These are phyloP conservation scores for Moniliophthora roreri DNA, from an alignment of 1,284 basidiomycete genomes.

Conservation along the genomic window DNA sequence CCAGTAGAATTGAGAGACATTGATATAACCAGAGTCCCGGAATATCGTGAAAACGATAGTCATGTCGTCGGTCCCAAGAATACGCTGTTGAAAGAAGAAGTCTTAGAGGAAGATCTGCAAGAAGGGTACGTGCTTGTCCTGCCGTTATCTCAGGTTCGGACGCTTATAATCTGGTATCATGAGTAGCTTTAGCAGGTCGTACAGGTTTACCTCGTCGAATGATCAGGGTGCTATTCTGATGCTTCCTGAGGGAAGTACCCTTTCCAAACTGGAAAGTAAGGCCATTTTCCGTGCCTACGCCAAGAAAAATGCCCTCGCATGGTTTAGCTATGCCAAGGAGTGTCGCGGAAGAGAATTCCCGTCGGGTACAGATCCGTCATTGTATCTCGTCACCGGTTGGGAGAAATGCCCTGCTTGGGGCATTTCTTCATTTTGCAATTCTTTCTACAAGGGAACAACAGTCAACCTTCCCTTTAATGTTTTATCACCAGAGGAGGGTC, in stretches of 20 bases:
- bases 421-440: not conserved
- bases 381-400: constrained; percentile 15
- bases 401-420: constrained; percentile 12
- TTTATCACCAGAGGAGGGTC: too few species aligned
- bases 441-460: too few species aligned
- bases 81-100: not conserved
- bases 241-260: constrained; percentile 10
- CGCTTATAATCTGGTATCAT: too few species aligned
- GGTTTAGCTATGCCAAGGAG: constrained; percentile 12
- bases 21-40: constrained; percentile 15
- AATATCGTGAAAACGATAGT: constrained; percentile 7
- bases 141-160: too few species aligned
- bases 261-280: constrained; percentile 4
- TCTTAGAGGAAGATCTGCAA: not conserved
- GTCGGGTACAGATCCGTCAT: constrained; percentile 1
- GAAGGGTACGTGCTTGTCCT: not conserved
- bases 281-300: constrained; percentile 7
- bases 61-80: constrained; percentile 1
- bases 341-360: constrained; percentile 4
- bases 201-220: constrained; percentile 4
- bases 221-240: constrained; percentile 11
- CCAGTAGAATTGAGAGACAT: constrained; percentile 8
- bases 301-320: constrained; percentile 5
- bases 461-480: too few species aligned
- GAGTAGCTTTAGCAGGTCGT: not conserved